Base-by-base conservation (phyloP, 495 filamentous ascomycete species). In the Annulohypoxylon maeteangense region DNA sequence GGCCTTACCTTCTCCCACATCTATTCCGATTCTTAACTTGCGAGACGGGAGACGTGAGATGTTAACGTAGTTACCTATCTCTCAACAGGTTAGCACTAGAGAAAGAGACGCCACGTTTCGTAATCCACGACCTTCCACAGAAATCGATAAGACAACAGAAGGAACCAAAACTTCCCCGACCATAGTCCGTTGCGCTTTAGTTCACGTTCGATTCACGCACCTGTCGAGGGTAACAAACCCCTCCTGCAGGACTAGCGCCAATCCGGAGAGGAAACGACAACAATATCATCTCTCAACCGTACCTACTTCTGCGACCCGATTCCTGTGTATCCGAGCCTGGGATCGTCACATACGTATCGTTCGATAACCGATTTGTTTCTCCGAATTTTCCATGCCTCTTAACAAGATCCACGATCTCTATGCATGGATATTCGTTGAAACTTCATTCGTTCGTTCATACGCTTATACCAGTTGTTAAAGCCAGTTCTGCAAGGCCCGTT, bases 391-490 rank as follows among this genome's bases (percentile, higher is more conserved):
- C 56, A 73, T 73, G 70, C 65, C 54, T 54, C 40, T 62, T 40
- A 32, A 62, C 60, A 23, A 65, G 56, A 42, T 45, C 36, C 25
- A 57, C 62, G 56, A 54, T 66, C 65, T 69, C 48, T 62, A 73
- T 73, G 70, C 70, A 69, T 69, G 65, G 70, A 69, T 73, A 68
- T 69, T 60, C 51, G 59, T 12, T 34, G 29, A 66, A 27, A 36
- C 47, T 51, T 66, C 31, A 44, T 62, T 32, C 65, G 4, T 51
- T 64, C 59, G 25, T 62, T 65, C 42, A 53, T 18, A 20, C 47
- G n/a, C 45, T 22, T n/a, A 58, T 29, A 57, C n/a, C 44, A 51
- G 65, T 50, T 68, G 47, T 45, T 69, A 66, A 73, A 55, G 44
- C 22, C 27, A 10, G n/a, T 64, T 34, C 48, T 27, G 32, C 65